These are phyloP conservation scores for Candida silvicultrix DNA, from an alignment of 805 yeast species.

Conservation along the genomic window DNA sequence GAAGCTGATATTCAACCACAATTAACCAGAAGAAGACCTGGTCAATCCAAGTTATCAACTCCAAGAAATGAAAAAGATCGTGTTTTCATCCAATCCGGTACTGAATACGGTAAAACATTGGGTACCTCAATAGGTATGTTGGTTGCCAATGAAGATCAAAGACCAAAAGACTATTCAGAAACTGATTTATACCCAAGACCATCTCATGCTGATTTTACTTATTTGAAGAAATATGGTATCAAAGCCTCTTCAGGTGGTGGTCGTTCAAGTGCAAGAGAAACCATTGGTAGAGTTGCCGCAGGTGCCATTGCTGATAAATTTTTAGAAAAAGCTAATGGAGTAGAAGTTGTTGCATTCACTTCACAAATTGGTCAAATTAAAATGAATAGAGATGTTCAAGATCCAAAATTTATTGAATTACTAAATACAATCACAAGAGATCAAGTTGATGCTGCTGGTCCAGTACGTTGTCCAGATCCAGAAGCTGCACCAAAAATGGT, in stretches of 20 bases:
- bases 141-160: conserved; percentile 89
- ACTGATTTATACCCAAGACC: conserved; percentile 97
- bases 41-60: conserved; percentile 86
- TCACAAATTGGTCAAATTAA: conserved; percentile 81
- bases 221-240: conserved; percentile 81
- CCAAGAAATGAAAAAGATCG: conserved; percentile 95
- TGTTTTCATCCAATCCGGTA: conserved; percentile 91
- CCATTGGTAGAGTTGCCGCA: conserved; percentile 98
- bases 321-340: conserved; percentile 64
- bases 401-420: conserved; percentile 56
- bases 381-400: conserved; percentile 67
- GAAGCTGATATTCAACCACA: conserved; percentile 94
- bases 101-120: conserved; percentile 82
- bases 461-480: conserved; percentile 89
- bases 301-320: conserved; percentile 98
- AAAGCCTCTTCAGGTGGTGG: conserved; percentile 98
- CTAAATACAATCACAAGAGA: conserved; percentile 81
- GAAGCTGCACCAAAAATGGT: conserved; percentile 71
- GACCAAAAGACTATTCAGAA: conserved; percentile 94
- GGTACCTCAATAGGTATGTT: conserved; percentile 97
- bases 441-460: conserved; percentile 79
- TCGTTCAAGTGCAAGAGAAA: conserved; percentile 94
- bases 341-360: conserved; percentile 95
- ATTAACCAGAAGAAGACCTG: conserved; percentile 94
- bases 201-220: conserved; percentile 95